Evolutionary conservation across 2,329 filamentous ascomycete genomes (phyloP).

Genomic region (Fusarium sp.): DNA sequence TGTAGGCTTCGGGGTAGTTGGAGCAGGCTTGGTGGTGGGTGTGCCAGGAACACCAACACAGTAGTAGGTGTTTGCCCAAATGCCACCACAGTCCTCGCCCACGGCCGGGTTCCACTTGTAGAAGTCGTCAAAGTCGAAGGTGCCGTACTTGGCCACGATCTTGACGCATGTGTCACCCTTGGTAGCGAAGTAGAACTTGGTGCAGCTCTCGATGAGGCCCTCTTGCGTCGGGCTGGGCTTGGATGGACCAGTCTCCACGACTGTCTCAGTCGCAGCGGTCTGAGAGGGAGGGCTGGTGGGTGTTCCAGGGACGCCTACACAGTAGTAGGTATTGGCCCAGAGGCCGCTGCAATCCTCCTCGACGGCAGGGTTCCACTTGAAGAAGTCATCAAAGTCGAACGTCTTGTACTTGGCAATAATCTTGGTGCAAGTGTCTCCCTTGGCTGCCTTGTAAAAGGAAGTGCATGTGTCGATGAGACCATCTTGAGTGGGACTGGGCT

Average conservation of each 20-base stretch:
- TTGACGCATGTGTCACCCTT: conserved; percentile 3
- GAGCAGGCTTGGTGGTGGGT: not conserved
- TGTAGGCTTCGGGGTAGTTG: not conserved
- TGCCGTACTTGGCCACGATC: not conserved
- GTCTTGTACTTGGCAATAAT: not conserved
- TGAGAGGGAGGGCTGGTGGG: not conserved
- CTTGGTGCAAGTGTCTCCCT: conserved; percentile 14
- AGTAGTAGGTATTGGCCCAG: conserved; percentile 4
- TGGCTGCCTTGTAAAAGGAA: conserved; percentile 16
- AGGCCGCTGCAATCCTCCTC: not conserved
- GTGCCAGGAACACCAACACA: not conserved
- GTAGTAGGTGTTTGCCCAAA: not conserved
- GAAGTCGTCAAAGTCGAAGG: conserved; percentile 29
- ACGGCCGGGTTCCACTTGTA: conserved; percentile 2
- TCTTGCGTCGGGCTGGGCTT: not conserved
- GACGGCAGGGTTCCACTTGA: not conserved
- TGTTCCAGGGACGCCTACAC: not conserved
- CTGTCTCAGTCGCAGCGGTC: not conserved
- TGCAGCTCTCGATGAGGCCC: conserved; percentile 8
- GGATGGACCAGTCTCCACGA: not conserved
- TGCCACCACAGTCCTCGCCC: not conserved
- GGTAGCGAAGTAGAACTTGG: conserved; percentile 15
- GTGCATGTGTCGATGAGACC: not conserved
- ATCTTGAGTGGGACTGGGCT: not conserved
- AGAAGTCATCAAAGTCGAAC: conserved; percentile 9